phyloP scores from a whole-genome alignment of 2,329 filamentous ascomycete species.

The Calonectria hongkongensis region DNA sequence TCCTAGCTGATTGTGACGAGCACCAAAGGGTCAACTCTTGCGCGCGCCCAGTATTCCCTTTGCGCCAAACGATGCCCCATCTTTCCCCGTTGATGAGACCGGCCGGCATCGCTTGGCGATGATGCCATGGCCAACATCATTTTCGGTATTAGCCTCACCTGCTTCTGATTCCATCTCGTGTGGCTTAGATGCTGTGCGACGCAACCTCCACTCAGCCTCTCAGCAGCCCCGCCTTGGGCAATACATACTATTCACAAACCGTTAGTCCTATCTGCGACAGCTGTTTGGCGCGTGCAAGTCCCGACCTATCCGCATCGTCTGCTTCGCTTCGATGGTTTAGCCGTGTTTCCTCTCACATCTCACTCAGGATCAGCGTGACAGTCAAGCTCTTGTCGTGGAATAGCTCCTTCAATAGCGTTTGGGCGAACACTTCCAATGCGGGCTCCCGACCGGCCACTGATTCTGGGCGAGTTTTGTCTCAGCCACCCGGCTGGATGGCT shows the following conservation, averaged over 20 bases:
- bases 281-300: not conserved
- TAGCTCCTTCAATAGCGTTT: not conserved
- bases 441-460: conserved; percentile 21
- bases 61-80: conserved; percentile 8
- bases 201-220: conserved; percentile 25
- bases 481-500: conserved; percentile 21
- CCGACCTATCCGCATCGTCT: not conserved
- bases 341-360: not conserved
- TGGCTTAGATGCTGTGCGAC: conserved; percentile 29
- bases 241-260: conserved; percentile 6
- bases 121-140: conserved; percentile 12
- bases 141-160: conserved; percentile 15
- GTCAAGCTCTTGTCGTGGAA: conserved; percentile 8
- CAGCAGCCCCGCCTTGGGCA: not conserved
- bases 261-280: conserved; percentile 16
- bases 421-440: conserved; percentile 30
- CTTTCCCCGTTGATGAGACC: not conserved
- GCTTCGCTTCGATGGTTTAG: conserved; percentile 4
- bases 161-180: conserved; percentile 9
- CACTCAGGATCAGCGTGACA: conserved; percentile 5
- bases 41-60: not conserved
- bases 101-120: conserved; percentile 10
- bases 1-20: conserved; percentile 4
- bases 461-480: conserved; percentile 33
- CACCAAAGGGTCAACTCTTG: not conserved